A percentile compares a stretch with the other conserved stretches of the same genome.
Conservation (phyloP, 139 green algal species). For the Edaphochlamys debaryana region DNA sequence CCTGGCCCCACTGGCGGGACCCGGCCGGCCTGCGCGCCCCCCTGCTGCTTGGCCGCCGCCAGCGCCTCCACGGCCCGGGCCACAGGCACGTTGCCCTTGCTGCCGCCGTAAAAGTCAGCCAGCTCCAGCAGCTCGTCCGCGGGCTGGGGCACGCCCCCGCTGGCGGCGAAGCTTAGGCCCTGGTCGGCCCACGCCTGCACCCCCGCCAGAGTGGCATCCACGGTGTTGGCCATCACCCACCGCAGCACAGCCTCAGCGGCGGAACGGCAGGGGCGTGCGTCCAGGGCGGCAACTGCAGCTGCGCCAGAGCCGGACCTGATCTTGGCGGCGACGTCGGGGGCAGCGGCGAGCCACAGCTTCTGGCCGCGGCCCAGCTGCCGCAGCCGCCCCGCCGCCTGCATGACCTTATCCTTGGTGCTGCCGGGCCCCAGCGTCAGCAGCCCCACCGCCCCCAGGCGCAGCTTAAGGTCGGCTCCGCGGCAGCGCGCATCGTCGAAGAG, state of each 20-base stretch:
- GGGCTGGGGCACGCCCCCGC: slow-evolving; percentile 4
- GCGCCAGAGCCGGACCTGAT: not conserved
- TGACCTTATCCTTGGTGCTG: slow-evolving; percentile 68
- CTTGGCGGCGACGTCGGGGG: slow-evolving; percentile 7
- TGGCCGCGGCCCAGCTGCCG: slow-evolving; percentile 55
- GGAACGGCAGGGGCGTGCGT: not conserved
- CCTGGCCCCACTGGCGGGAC: no score
- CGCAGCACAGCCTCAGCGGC: slow-evolving; percentile 41
- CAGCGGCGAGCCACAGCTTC: slow-evolving; percentile 36
- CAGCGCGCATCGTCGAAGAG: slow-evolving; percentile 67
- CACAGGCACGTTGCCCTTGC: not conserved
- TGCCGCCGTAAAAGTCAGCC: slow-evolving; percentile 21
- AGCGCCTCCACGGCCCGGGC: not conserved
- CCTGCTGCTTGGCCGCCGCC: not conserved
- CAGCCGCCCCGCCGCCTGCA: slow-evolving; percentile 64
- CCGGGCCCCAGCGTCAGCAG: slow-evolving; percentile 66
- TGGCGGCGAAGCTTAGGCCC: slow-evolving; percentile 55
- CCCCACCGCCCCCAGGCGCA: slow-evolving; percentile 54
- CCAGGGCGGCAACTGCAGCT: not conserved
- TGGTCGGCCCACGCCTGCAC: slow-evolving; percentile 41
- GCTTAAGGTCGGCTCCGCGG: slow-evolving; percentile 44
- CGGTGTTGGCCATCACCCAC: slow-evolving; percentile 60
- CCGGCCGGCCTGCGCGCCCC: no score
- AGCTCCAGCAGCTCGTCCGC: slow-evolving; percentile 50
- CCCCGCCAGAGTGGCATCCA: slow-evolving; percentile 41